These are phyloP conservation scores for Suillus ampliporus DNA, from an alignment of 768 basidiomycete species.

Conservation along the genomic window DNA sequence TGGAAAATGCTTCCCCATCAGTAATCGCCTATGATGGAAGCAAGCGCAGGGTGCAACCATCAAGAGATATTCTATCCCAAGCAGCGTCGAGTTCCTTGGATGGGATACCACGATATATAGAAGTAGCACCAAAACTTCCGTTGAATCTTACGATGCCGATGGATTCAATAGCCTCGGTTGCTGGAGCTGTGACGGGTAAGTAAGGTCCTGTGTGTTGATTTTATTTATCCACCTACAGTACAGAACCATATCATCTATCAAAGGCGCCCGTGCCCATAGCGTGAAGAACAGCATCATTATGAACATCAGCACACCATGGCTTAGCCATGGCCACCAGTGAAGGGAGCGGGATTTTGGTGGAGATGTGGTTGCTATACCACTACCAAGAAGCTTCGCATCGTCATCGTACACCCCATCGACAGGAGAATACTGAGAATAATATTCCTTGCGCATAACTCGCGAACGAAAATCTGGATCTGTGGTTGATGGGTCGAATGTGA, in stretches of 20 bases:
- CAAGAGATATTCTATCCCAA: constrained; percentile 3
- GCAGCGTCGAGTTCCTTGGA: constrained; percentile 16
- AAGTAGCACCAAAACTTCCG: background rate
- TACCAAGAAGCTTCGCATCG: background rate
- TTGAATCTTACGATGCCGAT: constrained; percentile 12
- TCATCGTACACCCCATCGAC: background rate
- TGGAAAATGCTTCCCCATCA: background rate
- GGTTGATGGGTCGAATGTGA: background rate
- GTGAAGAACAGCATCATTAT: constrained; percentile 9
- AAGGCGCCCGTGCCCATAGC: constrained; percentile 11
- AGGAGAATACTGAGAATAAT: background rate
- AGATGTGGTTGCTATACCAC: background rate
- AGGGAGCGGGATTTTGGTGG: background rate
- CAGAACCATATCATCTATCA: background rate
- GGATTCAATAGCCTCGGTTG: constrained; percentile 13
- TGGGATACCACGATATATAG: constrained; percentile 11
- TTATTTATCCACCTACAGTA: background rate
- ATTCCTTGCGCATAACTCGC: background rate
- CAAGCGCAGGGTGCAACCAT: background rate
- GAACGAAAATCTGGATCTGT: background rate
- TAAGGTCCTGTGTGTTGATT: background rate
- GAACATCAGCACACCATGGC: constrained; percentile 2
- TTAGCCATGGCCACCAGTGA: constrained; percentile 11
- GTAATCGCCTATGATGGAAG: background rate
- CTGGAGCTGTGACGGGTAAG: constrained; percentile 13